These are phyloP conservation scores for Flaveria robusta DNA, from an alignment of 129 eudicot species.

Conservation along the genomic window DNA sequence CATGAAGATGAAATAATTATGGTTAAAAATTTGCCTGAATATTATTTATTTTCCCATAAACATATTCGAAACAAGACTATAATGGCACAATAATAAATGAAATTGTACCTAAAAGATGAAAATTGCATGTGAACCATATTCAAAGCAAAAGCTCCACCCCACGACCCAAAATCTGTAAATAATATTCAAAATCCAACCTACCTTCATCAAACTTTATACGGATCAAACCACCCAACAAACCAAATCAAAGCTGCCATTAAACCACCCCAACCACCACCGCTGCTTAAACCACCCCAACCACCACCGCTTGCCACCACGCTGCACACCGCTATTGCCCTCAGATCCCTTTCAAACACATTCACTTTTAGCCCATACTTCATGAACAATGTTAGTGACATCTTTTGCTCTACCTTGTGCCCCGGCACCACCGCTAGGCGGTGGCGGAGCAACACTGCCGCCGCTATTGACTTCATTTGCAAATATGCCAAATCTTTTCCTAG, in stretches of 20 bases:
- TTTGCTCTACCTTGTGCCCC: conserved; percentile 81
- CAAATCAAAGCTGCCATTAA: conserved; percentile 33
- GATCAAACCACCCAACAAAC: conserved; percentile 37
- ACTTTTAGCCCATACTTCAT: conserved; percentile 80
- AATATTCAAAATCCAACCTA: conserved; percentile 40
- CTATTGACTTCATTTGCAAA: conserved; percentile 80
- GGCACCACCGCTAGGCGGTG: conserved; percentile 59
- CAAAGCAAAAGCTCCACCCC: conserved; percentile 35
- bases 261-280: conserved; percentile 31
- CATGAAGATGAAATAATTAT: not conserved
- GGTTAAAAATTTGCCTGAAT: conserved; percentile 23
- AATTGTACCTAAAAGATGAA: conserved; percentile 45
- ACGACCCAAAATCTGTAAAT: conserved; percentile 30
- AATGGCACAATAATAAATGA: conserved; percentile 39
- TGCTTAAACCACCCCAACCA: conserved; percentile 25
- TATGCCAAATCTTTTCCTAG: conserved; percentile 79
- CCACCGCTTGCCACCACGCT: conserved; percentile 27
- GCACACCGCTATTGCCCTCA: too few relatives aligned
- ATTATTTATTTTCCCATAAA: conserved; percentile 27
- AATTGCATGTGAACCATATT: conserved; percentile 45
- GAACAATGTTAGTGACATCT: conserved; percentile 86
- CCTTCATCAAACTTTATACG: conserved; percentile 44
- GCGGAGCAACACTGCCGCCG: conserved; percentile 79
- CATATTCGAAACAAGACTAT: conserved; percentile 34
- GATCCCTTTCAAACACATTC: conserved; percentile 59